phyloP scores from a whole-genome alignment of 331 rosid genomes.

The Erythrophleum ivorense region DNA sequence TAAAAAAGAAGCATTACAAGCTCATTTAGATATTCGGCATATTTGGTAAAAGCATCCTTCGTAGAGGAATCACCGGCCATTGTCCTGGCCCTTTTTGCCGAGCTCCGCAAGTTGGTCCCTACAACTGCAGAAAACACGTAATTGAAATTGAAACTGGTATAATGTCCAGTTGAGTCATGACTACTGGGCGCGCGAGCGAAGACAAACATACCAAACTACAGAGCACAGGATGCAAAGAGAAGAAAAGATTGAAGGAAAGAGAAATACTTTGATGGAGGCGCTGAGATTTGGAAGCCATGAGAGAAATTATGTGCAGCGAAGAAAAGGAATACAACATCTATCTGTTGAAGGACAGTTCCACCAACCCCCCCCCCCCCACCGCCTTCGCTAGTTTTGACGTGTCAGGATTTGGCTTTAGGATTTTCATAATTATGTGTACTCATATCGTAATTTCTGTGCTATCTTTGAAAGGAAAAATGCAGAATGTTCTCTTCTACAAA shows the following conservation, averaged over 20 bases:
- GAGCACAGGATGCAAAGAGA: neutral
- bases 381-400: neutral
- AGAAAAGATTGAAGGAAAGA: slow-evolving; percentile 4
- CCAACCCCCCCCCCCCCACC: neutral
- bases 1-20: slow-evolving; percentile 55
- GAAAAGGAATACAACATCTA: slow-evolving; percentile 51
- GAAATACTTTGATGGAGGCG: slow-evolving; percentile 55
- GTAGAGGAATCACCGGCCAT: slow-evolving; percentile 63
- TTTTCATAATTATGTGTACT: neutral
- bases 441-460: no score
- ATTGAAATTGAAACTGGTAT: neutral
- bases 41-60: slow-evolving; percentile 68
- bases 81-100: slow-evolving; percentile 64
- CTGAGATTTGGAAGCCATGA: slow-evolving; percentile 70
- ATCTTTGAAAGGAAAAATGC: no score
- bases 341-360: slow-evolving; percentile 4
- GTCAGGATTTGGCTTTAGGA: neutral
- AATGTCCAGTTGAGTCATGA: neutral
- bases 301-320: slow-evolving; percentile 44
- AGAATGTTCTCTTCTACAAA: no score
- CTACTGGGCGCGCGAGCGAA: neutral
- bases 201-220: neutral
- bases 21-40: slow-evolving; percentile 70
- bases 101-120: slow-evolving; percentile 51
- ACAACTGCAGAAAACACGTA: slow-evolving; percentile 43